These are phyloP conservation scores for Polytolypa hystricis DNA, from an alignment of 2,329 filamentous ascomycete species.

Conservation along the genomic window DNA sequence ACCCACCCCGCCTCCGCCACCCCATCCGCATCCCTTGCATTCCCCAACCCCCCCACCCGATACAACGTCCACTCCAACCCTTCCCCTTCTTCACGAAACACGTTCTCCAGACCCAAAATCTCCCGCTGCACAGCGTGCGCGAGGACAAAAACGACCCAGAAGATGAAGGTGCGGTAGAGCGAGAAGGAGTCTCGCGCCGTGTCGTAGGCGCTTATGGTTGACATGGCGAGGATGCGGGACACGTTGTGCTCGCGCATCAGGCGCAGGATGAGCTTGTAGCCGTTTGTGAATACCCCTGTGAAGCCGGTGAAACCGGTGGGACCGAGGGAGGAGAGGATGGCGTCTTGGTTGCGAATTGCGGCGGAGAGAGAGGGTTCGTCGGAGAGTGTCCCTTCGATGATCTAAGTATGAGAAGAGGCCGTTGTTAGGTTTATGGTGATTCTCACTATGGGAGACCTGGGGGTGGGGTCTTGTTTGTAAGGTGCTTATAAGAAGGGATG, in stretches of 20 bases:
- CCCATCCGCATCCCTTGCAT: slow-evolving; percentile 6
- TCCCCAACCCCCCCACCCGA: slow-evolving; percentile 8
- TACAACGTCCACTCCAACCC: slow-evolving; percentile 12
- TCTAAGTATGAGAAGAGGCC: slow-evolving; percentile 5
- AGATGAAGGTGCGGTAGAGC: slow-evolving; percentile 10
- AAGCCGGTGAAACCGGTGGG: slow-evolving; percentile 5
- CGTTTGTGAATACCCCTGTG: slow-evolving; percentile 1
- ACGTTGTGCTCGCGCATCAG: slow-evolving; percentile 22
- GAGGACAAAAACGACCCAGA: slow-evolving; percentile 7
- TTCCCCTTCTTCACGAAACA: slow-evolving; percentile 10
- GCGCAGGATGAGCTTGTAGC: slow-evolving; percentile 14
- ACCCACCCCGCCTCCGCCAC: slow-evolving; percentile 12
- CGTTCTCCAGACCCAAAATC: slow-evolving; percentile 8
- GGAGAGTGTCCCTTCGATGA: slow-evolving; percentile 9
- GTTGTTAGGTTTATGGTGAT: too few relatives aligned
- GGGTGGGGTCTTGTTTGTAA: too few relatives aligned
- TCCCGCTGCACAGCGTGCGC: slow-evolving; percentile 8
- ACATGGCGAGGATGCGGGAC: slow-evolving; percentile 24
- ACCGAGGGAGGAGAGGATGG: slow-evolving; percentile 14
- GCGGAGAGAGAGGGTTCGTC: slow-evolving; percentile 9
- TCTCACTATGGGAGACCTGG: too few relatives aligned
- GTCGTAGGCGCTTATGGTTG: slow-evolving; percentile 20
- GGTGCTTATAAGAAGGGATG: too few relatives aligned
- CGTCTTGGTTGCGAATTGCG: slow-evolving; percentile 14
- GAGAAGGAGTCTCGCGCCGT: slow-evolving; percentile 17